Base-by-base conservation (phyloP, 2,329 filamentous ascomycete genomes). In the Neospermospora avenae region DNA sequence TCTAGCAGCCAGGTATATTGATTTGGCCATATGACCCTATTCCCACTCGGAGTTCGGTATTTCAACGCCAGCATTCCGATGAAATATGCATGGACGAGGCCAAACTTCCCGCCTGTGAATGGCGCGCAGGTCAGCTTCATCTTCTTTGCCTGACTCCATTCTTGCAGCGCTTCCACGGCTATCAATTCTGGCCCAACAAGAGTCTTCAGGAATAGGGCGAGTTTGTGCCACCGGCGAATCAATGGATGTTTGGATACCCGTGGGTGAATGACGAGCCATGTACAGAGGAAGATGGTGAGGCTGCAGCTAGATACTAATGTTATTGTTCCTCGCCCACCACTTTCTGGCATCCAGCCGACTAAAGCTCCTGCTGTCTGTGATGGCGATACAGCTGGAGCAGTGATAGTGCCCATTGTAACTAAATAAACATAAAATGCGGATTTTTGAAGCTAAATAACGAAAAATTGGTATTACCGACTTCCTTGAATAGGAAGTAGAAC, bases 151-250 rank as follows among this genome's bases (percentile, higher is more conserved):
- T 71, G 70, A 3, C 55, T 69, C 70, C 70, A 75, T 65, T 74
- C 72, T 57, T 75, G 72, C 10, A 74, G 70, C 7, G 68, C 69
- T 61, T 74, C 72, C 8, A 72, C 69, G 4, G 69, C 68, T 10
- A 75, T 71, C 35, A 74, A 69, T 53, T 75, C 74, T 13, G 74
- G 74, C 6, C 72, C 73, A 7, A 74, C 28, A 39, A 75, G 69
- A 0, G 69, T 68, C 48, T 74, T 71, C 5, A 71, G 39, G 54
- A 72, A 71, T 46, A 71, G 63, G 3, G 63, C 66, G 18, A 70
- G 14, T 51, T 74, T 74, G 37, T 60, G 73, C 69, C 24, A 61
- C 54, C 28, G 51, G 46, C 13, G 31, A 10, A 37, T n/a, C 13
- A 37, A 14, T 3, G 59, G 62, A 31, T 68, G 61, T 35, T 65